Evolutionary conservation across 2,329 filamentous ascomycete genomes (phyloP), one percentile per base, ranked within the genome.

Genomic region (Mollisia scopiformis): DNA sequence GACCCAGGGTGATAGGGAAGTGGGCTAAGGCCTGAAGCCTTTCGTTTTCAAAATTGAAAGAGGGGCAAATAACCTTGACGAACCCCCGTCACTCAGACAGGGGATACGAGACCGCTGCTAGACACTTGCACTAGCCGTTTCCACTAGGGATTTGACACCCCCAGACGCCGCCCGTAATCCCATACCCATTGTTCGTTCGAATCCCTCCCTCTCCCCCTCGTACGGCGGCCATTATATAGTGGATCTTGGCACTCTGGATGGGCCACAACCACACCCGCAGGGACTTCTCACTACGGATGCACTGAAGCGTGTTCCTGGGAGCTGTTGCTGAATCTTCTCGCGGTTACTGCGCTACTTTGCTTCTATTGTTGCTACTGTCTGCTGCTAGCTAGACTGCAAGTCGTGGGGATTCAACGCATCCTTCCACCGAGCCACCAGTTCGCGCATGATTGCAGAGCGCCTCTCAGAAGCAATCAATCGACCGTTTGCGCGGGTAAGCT

Each of bases 61-160:
- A 64, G 60, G 58, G 63, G 63, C 57, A 58, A 57, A 49, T 63
- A 57, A 61, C 59, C 57, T 62, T 46, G 55, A 41, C 57, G 27
- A 49, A 14, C 57, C 62, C 62, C 57, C 21, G 59, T 55, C 54
- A 33, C 46, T 28, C 37, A 16, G 58, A 61, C 66, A 66, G 61
- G 66, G 64, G 56, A 64, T 35, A 56, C 53, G 63, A 65, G 62
- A 65, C 62, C 56, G 62, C 55, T 66, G 43, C 57, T 41, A 49
- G 47, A 31, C 54, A 25, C 55, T 61, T 54, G 62, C 64, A 63
- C 64, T 64, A 65, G 64, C 55, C 55, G 51, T 65, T 68, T 66
- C 66, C 65, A 66, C 66, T 66, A 67, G 55, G 25, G 54, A 59
- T 59, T 67, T 66, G 65, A 66, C 65, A 67, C 50, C 61, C 61